Evolutionary conservation across 2,329 filamentous ascomycete genomes (phyloP).

Genomic region (Capronia coronata): DNA sequence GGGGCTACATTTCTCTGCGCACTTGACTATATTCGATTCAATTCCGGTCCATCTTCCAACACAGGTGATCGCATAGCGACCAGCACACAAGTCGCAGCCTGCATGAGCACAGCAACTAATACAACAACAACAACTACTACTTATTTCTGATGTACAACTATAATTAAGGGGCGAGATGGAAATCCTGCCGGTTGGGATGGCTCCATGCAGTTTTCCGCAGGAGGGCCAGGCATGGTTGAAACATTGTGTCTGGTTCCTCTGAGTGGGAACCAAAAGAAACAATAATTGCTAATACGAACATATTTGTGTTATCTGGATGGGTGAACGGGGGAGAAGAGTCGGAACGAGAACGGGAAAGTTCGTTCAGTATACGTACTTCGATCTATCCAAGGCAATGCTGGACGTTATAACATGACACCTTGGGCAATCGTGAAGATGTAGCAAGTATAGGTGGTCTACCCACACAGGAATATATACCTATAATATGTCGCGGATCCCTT

Average conservation of each 20-base stretch:
- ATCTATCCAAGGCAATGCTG: too few relatives aligned
- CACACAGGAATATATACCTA: too few relatives aligned
- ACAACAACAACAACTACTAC: background rate
- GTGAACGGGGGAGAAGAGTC: background rate
- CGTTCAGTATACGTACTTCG: too few relatives aligned
- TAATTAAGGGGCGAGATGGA: slow-evolving; percentile 6
- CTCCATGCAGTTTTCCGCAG: background rate
- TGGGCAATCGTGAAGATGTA: too few relatives aligned
- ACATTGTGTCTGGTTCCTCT: background rate
- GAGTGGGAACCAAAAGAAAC: background rate
- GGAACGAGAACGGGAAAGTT: too few relatives aligned
- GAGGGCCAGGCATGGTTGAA: background rate
- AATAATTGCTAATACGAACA: background rate
- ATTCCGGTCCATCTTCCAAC: background rate
- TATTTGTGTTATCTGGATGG: background rate
- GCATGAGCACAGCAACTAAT: slow-evolving; percentile 2
- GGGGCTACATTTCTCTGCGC: slow-evolving; percentile 8
- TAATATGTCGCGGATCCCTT: too few relatives aligned
- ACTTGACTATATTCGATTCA: background rate
- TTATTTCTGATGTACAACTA: slow-evolving; percentile 14
- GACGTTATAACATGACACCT: too few relatives aligned
- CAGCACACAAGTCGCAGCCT: background rate
- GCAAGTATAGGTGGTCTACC: too few relatives aligned
- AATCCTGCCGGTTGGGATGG: slow-evolving; percentile 12
- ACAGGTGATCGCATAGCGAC: slow-evolving; percentile 3